Base-by-base conservation (phyloP, 1,139 yeast species). In the Candida mesenterica region DNA sequence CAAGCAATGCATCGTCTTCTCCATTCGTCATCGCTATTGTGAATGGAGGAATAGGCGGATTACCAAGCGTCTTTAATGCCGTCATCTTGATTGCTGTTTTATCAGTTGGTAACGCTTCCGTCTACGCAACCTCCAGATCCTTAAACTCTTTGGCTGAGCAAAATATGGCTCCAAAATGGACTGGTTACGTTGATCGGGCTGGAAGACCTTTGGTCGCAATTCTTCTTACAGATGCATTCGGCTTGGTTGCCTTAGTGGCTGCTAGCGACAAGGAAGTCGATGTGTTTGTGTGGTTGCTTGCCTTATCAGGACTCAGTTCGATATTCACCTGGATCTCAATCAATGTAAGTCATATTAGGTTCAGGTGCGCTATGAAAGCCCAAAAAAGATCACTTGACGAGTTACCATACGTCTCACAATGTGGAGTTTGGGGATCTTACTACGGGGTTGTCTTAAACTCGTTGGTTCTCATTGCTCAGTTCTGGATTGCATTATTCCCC, bases 311-410 rank as follows among this genome's bases (percentile, higher is more conserved):
- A 40, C 75, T 87, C 45, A 82, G 94, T 30, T 82, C 95, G 2
- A 69, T 88, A 39, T 86, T 87, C 59, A 84, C 94, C 5, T 87
- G 95, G 95, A 79, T 79, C 27, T 79, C 90, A 14, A 84, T 88
- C 50, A 79, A 83, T 54, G 54, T 83, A 38, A 79, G 88, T 49
- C 95, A 82, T 49, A 67, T 88, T 41, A 75, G 95, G 58, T 86
- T 87, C 64, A 79, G 96, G 66, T 59, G 70, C 36, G 96, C 95
- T 1, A 70, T 88, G 66, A 59, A 61, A 28, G 72, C 53, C 8
- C 84, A 83, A 61, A 87, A 87, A 39, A 75, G 84, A 59, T 65
- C 72, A 19, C 61, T 77, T 12, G 72, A 70, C 34, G 96, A 87
- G 57, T 67, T 88, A 39, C 79, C 88, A 4, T 88, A 75, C 59